These are phyloP conservation scores for Coelomomyces lativittatus DNA, from an alignment of 371 early-diverging fungal species.

Conservation along the genomic window DNA sequence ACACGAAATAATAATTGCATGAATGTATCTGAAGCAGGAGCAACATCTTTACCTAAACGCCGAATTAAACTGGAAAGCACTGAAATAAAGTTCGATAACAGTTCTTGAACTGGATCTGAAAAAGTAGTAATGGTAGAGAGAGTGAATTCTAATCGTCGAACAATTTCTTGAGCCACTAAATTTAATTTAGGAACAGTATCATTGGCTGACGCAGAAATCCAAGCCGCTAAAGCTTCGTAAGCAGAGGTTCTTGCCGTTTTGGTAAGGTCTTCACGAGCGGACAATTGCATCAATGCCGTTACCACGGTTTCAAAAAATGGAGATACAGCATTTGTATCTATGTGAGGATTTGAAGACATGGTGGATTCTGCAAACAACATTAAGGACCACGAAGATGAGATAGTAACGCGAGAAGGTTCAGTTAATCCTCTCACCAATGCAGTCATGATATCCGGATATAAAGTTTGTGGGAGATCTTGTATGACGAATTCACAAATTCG, in stretches of 20 bases:
- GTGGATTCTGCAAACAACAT: constrained; percentile 70
- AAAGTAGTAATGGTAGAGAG: constrained; percentile 38
- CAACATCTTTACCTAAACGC: constrained; percentile 47
- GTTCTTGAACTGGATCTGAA: constrained; percentile 63
- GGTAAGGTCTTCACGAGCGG: constrained; percentile 48
- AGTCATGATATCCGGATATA: constrained; percentile 50
- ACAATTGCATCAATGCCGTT: constrained; percentile 51
- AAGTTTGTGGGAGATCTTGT: constrained; percentile 53
- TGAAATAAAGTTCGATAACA: constrained; percentile 73
- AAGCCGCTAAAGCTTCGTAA: constrained; percentile 72
- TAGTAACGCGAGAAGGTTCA: constrained; percentile 67
- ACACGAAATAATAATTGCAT: constrained; percentile 61
- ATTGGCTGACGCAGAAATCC: constrained; percentile 49
- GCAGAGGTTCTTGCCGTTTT: constrained; percentile 69
- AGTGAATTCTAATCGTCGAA: constrained; percentile 57
- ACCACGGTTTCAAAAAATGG: constrained; percentile 61
- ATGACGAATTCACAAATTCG: constrained; percentile 60
- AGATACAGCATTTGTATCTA: constrained; percentile 50
- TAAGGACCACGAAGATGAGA: constrained; percentile 82
- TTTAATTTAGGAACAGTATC: constrained; percentile 57
- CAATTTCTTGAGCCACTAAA: constrained; percentile 45
- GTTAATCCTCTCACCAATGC: constrained; percentile 61
- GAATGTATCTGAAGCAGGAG: constrained; percentile 57
- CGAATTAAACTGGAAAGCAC: constrained; percentile 64
- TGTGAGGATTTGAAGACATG: constrained; percentile 23